Evolutionary conservation across 495 filamentous ascomycete species (phyloP).

Genomic region (Neurospora sp.): DNA sequence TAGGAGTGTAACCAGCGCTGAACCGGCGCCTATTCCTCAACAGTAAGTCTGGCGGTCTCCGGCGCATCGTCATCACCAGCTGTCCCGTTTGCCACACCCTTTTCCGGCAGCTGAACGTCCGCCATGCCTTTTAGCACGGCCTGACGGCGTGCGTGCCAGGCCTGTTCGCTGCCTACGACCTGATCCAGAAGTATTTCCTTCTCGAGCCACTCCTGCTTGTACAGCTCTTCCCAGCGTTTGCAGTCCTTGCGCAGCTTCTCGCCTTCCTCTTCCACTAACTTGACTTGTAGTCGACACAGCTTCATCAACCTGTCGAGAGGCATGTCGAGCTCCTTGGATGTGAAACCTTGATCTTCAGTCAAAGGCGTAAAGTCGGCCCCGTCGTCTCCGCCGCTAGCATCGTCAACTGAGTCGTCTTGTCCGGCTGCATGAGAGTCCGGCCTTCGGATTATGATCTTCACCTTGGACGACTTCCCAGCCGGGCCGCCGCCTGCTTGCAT

Average conservation of each 20-base stretch:
- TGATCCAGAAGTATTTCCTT: slow-evolving; percentile 62
- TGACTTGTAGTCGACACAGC: slow-evolving; percentile 65
- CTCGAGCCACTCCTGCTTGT: slow-evolving; percentile 70
- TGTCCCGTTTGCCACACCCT: background rate
- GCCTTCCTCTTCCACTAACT: slow-evolving; percentile 69
- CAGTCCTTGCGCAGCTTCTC: slow-evolving; percentile 51
- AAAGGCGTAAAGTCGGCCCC: slow-evolving; percentile 34
- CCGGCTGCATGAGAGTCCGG: slow-evolving; percentile 44
- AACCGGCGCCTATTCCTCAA: background rate
- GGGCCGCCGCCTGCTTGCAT: slow-evolving; percentile 43
- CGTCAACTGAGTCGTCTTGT: slow-evolving; percentile 43
- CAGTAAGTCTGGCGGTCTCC: background rate
- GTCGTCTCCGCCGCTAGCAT: slow-evolving; percentile 40
- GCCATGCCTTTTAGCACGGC: slow-evolving; percentile 29
- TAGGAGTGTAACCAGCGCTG: background rate
- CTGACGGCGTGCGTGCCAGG: slow-evolving; percentile 34
- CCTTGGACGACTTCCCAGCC: slow-evolving; percentile 49
- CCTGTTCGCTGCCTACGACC: slow-evolving; percentile 42
- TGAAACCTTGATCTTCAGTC: slow-evolving; percentile 58
- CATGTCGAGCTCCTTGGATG: slow-evolving; percentile 58
- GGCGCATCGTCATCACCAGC: slow-evolving; percentile 1
- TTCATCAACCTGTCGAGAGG: slow-evolving; percentile 59
- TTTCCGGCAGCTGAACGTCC: slow-evolving; percentile 15
- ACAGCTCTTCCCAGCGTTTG: slow-evolving; percentile 53
- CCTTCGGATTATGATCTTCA: slow-evolving; percentile 54